A percentile compares a stretch with the other conserved stretches of the same genome.
phyloP scores from a whole-genome alignment of 2,329 filamentous ascomycete genomes.

The Tetracladium maxilliforme region DNA sequence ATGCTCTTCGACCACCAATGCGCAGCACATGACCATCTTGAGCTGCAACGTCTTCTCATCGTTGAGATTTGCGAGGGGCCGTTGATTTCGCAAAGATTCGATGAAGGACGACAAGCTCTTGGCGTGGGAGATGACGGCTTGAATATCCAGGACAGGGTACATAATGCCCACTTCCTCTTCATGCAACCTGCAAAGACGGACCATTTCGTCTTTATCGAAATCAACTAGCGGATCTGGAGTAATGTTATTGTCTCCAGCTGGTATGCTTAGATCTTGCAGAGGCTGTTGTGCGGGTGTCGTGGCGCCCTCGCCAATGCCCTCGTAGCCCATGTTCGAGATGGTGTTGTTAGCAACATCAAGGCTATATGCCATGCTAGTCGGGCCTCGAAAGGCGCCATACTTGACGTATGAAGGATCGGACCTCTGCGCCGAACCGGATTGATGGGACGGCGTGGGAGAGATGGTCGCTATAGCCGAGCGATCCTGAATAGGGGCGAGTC shows the following conservation, averaged over 20 bases:
- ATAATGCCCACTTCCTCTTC: constrained; percentile 86
- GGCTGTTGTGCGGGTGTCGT: constrained; percentile 12
- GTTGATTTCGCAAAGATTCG: constrained; percentile 39
- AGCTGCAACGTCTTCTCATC: constrained; percentile 56
- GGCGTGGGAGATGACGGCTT: constrained; percentile 55
- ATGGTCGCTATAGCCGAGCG: constrained; percentile 24
- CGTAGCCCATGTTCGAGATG: constrained; percentile 80
- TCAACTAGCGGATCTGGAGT: constrained; percentile 68
- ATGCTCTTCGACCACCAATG: constrained; percentile 61
- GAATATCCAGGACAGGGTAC: constrained; percentile 75
- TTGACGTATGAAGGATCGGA: constrained; percentile 31
- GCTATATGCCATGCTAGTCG: constrained; percentile 74
- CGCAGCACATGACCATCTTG: constrained; percentile 73
- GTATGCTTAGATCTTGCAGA: constrained; percentile 4
- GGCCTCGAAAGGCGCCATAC: constrained; percentile 61
- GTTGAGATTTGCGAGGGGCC: constrained; percentile 24
- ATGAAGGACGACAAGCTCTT: constrained; percentile 58
- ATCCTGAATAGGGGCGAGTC: no score
- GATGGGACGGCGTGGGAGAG: constrained; percentile 12
- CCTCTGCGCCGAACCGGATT: constrained; percentile 23
- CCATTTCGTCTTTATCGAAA: constrained; percentile 63
- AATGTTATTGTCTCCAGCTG: constrained; percentile 6
- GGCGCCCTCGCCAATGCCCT: constrained; percentile 37
- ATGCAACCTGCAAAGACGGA: constrained; percentile 64
- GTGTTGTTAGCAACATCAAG: constrained; percentile 79